These are phyloP conservation scores for Alisma plantagoaquatica DNA, from an alignment of 106 monocot species.

Conservation along the genomic window DNA sequence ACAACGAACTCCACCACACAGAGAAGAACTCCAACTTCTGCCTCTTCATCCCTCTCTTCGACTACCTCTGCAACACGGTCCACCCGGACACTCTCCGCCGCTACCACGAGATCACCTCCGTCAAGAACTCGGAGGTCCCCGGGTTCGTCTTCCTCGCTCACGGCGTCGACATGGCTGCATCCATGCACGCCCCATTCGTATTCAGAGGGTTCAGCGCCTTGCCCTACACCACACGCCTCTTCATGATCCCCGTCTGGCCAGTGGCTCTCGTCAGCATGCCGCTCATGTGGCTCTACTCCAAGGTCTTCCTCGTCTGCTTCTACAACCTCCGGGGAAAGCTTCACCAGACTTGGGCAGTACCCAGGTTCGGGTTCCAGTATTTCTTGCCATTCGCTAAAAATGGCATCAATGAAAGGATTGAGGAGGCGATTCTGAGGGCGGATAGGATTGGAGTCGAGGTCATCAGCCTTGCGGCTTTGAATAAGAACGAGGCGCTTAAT, in stretches of 20 bases:
- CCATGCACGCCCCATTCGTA: slow-evolving; percentile 56
- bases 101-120: neutral
- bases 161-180: slow-evolving; percentile 58
- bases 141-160: slow-evolving; percentile 88
- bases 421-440: slow-evolving; percentile 81
- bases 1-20: slow-evolving; percentile 75
- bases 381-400: slow-evolving; percentile 77
- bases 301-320: slow-evolving; percentile 71
- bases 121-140: slow-evolving; percentile 45
- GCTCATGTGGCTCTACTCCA: slow-evolving; percentile 75
- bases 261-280: slow-evolving; percentile 53
- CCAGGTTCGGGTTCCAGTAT: slow-evolving; percentile 90
- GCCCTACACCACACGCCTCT: slow-evolving; percentile 27
- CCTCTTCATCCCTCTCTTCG: slow-evolving; percentile 97
- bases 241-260: slow-evolving; percentile 46
- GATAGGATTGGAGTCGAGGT: slow-evolving; percentile 88
- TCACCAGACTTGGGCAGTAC: slow-evolving; percentile 73
- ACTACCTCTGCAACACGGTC: slow-evolving; percentile 58
- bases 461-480: slow-evolving; percentile 92
- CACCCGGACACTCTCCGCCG: slow-evolving; percentile 16
- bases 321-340: slow-evolving; percentile 58
- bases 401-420: slow-evolving; percentile 90
- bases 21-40: slow-evolving; percentile 75
- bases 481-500: slow-evolving; percentile 95
- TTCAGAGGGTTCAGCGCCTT: slow-evolving; percentile 38